Evolutionary conservation across 208 protist species (phyloP), one percentile per base, ranked within the genome.

Genomic region (Crithidia bombi): DNA sequence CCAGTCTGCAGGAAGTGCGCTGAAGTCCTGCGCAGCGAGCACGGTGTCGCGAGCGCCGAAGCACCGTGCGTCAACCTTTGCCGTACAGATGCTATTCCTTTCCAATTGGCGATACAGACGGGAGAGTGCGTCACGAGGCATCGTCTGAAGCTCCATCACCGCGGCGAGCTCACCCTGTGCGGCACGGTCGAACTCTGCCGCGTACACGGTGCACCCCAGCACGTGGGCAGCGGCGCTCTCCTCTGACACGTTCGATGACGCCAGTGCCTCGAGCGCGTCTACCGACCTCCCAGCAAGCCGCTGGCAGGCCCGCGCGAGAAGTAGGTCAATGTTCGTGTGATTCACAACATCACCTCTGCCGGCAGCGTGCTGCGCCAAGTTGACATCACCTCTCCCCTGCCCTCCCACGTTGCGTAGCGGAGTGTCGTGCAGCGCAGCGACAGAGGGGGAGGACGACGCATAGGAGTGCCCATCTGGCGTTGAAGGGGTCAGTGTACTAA

Each of bases 1-100:
- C 87, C 86, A 92, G 41, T 86, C 75, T 3, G 65, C 49, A 0
- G 89, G 89, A 26, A 95, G 68, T n/a, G 81, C 77, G 39, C 44
- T 68, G 51, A 85, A 91, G 65, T 90, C 83, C 17, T 85, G 75
- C 2, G 63, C 21, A 21, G 78, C 73, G 21, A 94, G 70, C 21
- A 94, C 83, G 0, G 89, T 54, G 12, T 62, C 23, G 3, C 50
- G 61, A 6, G 51, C 50, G 19, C 62, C 47, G 14, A 79, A 59
- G 67, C 78, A 83, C 3, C 63, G 65, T 1, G 54, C 51, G 26
- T 77, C 62, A 9, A 83, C 2, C 11, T 46, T 44, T 3, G 54
- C 66, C 28, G 56, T 64, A 38, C 59, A 73, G 15, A 87, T 65
- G 21, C 46, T 59, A n/a, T 49, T 62, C 36, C 19, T 25, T 21